These are phyloP conservation scores for Przewalskia tangutica DNA, from an alignment of 257 asterid genomes.

Conservation along the genomic window DNA sequence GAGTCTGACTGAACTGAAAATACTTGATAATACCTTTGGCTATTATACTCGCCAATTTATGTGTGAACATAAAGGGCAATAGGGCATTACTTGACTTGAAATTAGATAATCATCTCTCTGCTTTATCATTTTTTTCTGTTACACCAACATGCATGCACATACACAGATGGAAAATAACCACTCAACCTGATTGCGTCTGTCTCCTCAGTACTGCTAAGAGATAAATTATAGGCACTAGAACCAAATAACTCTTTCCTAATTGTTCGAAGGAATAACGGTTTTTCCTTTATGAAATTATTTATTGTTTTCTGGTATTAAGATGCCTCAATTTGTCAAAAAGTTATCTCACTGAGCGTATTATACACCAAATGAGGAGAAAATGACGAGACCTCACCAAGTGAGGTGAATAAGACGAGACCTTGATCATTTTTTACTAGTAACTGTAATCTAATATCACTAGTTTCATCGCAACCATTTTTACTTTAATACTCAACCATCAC, in stretches of 20 bases:
- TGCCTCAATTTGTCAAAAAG: background rate
- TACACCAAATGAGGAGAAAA: background rate
- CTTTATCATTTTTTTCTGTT: background rate
- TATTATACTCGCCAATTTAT: background rate
- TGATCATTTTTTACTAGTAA: background rate
- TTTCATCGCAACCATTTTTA: background rate
- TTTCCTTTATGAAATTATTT: background rate
- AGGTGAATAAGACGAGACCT: background rate
- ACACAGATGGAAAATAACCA: background rate
- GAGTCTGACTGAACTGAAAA: background rate
- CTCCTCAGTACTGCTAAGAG: background rate
- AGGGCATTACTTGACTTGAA: background rate
- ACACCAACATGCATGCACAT: background rate
- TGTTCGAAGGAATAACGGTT: background rate
- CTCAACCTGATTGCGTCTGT: background rate
- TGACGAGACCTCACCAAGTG: background rate
- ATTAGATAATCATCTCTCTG: background rate
- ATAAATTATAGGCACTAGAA: background rate
- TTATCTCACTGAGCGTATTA: background rate
- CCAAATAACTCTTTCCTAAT: background rate
- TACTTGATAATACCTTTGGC: background rate
- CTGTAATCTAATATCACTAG: background rate
- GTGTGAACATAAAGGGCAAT: background rate
- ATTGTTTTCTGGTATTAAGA: background rate
- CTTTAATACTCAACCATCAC: background rate